phyloP scores from a whole-genome alignment of 225 moss, liverwort and hornwort genomes.

The Pleurozium schreberi region DNA sequence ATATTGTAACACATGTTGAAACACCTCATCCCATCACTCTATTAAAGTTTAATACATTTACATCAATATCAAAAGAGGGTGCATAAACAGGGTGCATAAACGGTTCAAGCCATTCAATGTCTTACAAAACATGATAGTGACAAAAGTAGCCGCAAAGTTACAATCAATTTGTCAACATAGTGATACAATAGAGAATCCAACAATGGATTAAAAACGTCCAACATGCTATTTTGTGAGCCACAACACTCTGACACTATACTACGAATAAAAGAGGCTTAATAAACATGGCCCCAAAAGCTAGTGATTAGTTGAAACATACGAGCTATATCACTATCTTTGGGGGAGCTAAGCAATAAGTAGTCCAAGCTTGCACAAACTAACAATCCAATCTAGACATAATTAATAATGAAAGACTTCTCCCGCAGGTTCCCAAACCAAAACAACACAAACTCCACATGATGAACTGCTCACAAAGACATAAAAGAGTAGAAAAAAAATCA shows the following conservation, averaged over 20 bases:
- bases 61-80: neutral
- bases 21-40: neutral
- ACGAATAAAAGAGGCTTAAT: rapidly evolving
- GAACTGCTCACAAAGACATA: rapidly evolving
- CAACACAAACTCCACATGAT: neutral
- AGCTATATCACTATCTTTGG: too few relatives aligned
- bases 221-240: neutral
- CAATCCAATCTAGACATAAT: neutral
- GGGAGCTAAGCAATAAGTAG: too few relatives aligned
- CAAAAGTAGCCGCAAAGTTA: neutral
- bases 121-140: neutral
- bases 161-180: too few relatives aligned
- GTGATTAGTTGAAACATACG: too few relatives aligned
- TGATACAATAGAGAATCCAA: too few relatives aligned
- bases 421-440: neutral
- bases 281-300: neutral
- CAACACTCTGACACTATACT: neutral
- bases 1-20: neutral
- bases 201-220: too few relatives aligned
- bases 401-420: too few relatives aligned
- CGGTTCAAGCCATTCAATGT: neutral
- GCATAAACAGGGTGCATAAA: too few relatives aligned
- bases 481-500: too few relatives aligned
- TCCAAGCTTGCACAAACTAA: neutral
- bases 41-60: neutral